phyloP scores from a whole-genome alignment of 208 protist genomes.

The Leishmania gerbilli region DNA sequence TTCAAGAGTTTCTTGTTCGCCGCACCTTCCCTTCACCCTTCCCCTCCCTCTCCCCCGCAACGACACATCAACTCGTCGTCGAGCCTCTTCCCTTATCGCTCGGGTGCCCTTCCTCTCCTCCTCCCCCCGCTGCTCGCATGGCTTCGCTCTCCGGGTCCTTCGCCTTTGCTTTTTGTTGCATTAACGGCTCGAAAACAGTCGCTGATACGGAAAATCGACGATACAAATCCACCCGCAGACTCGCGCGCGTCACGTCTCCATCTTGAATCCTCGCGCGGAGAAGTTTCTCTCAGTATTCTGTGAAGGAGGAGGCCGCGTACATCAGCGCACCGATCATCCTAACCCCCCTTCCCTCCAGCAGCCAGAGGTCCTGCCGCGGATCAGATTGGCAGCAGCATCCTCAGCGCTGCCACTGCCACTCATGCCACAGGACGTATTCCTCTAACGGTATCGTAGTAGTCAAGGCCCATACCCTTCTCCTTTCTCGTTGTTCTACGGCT shows the following conservation, averaged over 20 bases:
- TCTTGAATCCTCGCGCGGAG: neutral
- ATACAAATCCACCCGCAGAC: neutral
- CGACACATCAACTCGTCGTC: neutral
- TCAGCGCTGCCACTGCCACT: neutral
- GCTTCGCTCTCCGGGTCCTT: neutral
- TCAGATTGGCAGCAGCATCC: neutral
- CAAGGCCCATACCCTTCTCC: neutral
- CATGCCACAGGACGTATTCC: neutral
- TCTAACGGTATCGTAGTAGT: neutral
- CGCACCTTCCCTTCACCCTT: neutral
- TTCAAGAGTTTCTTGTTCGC: neutral
- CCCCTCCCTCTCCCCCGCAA: neutral
- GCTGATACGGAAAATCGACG: neutral
- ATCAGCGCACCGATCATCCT: neutral
- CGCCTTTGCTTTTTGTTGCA: neutral
- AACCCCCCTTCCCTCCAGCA: neutral
- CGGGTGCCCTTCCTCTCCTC: too few species aligned
- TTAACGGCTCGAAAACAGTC: neutral
- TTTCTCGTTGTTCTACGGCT: neutral
- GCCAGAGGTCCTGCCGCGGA: neutral
- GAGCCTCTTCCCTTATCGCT: neutral
- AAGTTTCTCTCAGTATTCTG: neutral
- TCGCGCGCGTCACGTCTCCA: neutral
- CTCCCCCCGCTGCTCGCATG: neutral
- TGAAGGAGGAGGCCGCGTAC: neutral